Conservation (phyloP, 75 land plant species). For the Picea sitchensis region DNA sequence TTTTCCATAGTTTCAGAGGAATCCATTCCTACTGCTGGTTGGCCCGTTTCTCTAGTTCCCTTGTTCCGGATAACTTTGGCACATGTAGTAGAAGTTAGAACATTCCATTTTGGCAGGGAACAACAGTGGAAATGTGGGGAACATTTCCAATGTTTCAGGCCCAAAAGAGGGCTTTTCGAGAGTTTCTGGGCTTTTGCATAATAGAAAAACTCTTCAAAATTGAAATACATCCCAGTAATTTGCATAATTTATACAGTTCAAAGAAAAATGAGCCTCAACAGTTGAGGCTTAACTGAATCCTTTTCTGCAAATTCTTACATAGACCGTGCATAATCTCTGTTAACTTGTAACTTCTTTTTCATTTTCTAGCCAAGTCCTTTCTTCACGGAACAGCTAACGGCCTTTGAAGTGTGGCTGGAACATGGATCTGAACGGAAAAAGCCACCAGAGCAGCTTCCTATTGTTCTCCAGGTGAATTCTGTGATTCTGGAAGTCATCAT, state of each 20-base stretch:
- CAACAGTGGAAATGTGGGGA: too few relatives aligned
- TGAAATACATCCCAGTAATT: not conserved
- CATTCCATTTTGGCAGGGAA: too few relatives aligned
- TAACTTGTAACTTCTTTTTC: not conserved
- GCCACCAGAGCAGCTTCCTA: conserved; percentile 96
- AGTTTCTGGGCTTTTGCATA: not conserved
- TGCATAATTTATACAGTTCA: not conserved
- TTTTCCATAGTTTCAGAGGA: too few relatives aligned
- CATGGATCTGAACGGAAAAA: conserved; percentile 91
- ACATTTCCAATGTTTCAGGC: too few relatives aligned
- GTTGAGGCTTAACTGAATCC: not conserved
- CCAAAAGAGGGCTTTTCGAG: too few relatives aligned
- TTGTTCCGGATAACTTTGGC: too few relatives aligned
- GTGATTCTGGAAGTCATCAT: not conserved
- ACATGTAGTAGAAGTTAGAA: too few relatives aligned
- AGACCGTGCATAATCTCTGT: not conserved
- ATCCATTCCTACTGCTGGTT: too few relatives aligned
- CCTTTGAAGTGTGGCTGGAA: conserved; percentile 97
- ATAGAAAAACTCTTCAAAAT: not conserved
- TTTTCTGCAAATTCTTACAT: not conserved
- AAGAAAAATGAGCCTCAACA: not conserved
- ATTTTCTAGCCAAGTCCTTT: conserved; percentile 84
- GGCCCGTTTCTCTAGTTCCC: too few relatives aligned
- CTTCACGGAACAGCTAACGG: conserved; percentile 90
- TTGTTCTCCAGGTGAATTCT: conserved; percentile 79